These are phyloP conservation scores for Pisolithus tinctorius DNA, from an alignment of 768 basidiomycete species.

Conservation along the genomic window DNA sequence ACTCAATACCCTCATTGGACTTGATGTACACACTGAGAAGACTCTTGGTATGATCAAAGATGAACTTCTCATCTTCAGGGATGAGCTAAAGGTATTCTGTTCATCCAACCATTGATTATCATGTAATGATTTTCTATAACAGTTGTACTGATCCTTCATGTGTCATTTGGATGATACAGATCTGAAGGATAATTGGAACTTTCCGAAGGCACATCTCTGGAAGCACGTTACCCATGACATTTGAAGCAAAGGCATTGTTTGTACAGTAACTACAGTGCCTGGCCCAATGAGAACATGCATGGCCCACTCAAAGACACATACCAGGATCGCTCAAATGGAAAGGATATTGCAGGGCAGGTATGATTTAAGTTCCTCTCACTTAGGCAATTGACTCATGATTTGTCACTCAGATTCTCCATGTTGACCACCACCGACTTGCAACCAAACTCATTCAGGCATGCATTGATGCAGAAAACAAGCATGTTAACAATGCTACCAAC, in stretches of 20 bases:
- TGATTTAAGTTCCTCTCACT: neutral
- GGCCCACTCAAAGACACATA: conserved; percentile 21
- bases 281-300: conserved; percentile 27
- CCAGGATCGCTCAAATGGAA: conserved; percentile 25
- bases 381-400: neutral
- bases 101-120: no score
- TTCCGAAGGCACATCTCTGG: conserved; percentile 28
- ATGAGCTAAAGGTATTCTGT: no score
- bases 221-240: conserved; percentile 29
- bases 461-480: neutral
- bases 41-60: no score
- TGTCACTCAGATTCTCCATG: conserved; percentile 2
- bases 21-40: no score
- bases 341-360: conserved; percentile 28
- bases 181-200: conserved; percentile 23
- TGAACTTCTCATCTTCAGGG: no score
- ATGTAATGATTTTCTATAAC: neutral
- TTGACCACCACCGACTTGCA: no score
- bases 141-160: neutral
- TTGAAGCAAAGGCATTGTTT: conserved; percentile 22
- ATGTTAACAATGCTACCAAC: neutral
- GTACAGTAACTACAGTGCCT: conserved; percentile 27
- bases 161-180: neutral
- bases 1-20: no score
- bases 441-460: no score